Evolutionary conservation across 768 basidiomycete species (phyloP).

Genomic region (Paxillus rubicundulus): DNA sequence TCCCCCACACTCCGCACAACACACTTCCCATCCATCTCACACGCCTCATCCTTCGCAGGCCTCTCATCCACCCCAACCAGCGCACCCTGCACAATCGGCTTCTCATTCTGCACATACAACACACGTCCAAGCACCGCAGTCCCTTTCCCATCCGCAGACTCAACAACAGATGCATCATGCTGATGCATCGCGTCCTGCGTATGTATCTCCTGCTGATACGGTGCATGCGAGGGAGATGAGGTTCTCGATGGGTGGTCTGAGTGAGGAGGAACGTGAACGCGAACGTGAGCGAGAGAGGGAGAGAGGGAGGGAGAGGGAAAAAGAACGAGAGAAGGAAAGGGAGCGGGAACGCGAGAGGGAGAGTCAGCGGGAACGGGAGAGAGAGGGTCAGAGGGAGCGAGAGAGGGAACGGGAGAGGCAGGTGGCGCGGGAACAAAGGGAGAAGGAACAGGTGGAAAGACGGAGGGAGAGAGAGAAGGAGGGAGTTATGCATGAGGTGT

Average conservation of each 20-base stretch:
- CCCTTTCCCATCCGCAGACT: conserved; percentile 21
- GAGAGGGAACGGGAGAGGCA: conserved; percentile 20
- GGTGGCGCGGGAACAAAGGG: conserved; percentile 20
- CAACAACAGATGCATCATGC: conserved; percentile 27
- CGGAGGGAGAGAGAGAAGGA: conserved; percentile 14
- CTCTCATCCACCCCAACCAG: conserved; percentile 13
- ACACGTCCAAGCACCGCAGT: conserved; percentile 26
- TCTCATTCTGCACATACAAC: conserved; percentile 10
- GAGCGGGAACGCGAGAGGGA: conserved; percentile 20
- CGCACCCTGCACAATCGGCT: conserved; percentile 7
- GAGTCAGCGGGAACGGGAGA: conserved; percentile 19
- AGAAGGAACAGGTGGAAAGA: conserved; percentile 15
- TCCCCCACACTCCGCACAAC: conserved; percentile 8
- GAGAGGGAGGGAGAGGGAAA: conserved; percentile 19
- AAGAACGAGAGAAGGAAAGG: conserved; percentile 16
- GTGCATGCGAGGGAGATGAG: conserved; percentile 26
- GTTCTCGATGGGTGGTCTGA: conserved; percentile 5
- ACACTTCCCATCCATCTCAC: conserved; percentile 10
- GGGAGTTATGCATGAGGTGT: conserved; percentile 22
- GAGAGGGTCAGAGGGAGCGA: conserved; percentile 21
- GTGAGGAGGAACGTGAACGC: conserved; percentile 23
- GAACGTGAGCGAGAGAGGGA: conserved; percentile 21
- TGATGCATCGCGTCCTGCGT: conserved; percentile 22
- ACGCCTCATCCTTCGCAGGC: conserved; percentile 12
- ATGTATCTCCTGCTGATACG: conserved; percentile 29